Evolutionary conservation across 306 rosid species (phyloP), one percentile per base, ranked within the genome.

Genomic region (Cucurbita maxima): DNA sequence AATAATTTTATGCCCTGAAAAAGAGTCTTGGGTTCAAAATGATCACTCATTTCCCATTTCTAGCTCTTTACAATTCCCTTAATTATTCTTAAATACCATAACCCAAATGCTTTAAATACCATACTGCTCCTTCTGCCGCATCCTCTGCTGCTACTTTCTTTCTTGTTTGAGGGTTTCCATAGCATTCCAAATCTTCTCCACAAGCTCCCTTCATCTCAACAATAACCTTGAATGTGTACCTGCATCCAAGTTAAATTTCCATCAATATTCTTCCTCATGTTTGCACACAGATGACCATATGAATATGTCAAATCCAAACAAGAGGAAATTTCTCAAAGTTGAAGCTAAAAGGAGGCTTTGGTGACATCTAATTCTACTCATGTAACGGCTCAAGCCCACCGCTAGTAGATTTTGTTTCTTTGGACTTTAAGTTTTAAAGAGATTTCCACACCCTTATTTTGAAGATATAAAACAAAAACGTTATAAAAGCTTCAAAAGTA

Each of bases 61-160:
- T 8, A 40, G 51, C 40, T 38, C 14, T 37, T n/a, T 25, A 63
- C 67, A 44, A 10, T 36, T 37, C 45, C 44, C 30, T 25, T 74
- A 14, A 66, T 73, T 44, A 52, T 69, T 71, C 62, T 51, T 84
- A 81, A 38, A 61, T 6, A 57, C 53, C 53, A 80, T 34, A 83
- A 56, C 81, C 82, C 66, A 10, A 1, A 56, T 78, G 75, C 78
- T 83, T 82, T 56, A 90, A 75, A 78, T 79, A 86, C 88, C 89
- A 88, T 69, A 90, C 69, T 1, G 86, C 93, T 53, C 87, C 93
- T 81, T 88, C 89, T 30, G 89, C 92, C 11, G 90, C 88, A 0
- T 86, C 78, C 52, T 87, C 87, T 74, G 88, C 84, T 67, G 93
- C 93, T 34, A 25, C 63, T 77, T 87, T 87, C 89, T 88, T 88